phyloP scores from a whole-genome alignment of 2,329 filamentous ascomycete genomes.

The Paramyrothecium roridum region DNA sequence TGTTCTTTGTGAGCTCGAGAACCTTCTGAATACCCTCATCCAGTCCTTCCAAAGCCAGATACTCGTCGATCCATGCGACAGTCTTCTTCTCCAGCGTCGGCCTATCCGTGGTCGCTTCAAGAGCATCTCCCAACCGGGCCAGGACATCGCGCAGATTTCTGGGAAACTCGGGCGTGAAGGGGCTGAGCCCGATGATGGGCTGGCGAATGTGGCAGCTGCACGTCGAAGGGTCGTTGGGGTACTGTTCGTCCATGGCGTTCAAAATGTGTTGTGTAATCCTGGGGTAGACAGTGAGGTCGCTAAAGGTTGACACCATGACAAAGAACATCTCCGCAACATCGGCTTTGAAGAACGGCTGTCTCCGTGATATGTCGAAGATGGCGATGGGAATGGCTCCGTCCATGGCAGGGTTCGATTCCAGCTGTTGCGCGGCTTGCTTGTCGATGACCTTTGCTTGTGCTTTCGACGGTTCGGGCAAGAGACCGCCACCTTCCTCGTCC shows the following conservation, averaged over 20 bases:
- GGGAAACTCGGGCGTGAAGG: slow-evolving; percentile 68
- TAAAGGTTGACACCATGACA: slow-evolving; percentile 71
- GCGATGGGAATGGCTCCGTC: slow-evolving; percentile 92
- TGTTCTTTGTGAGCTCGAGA: slow-evolving; percentile 47
- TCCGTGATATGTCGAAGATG: slow-evolving; percentile 83
- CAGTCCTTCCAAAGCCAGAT: slow-evolving; percentile 45
- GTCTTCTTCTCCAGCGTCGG: slow-evolving; percentile 45
- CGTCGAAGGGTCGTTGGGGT: slow-evolving; percentile 59
- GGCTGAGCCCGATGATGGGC: slow-evolving; percentile 63
- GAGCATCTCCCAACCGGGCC: slow-evolving; percentile 51
- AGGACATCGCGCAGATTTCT: slow-evolving; percentile 65
- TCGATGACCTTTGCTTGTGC: slow-evolving; percentile 41
- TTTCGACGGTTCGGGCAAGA: slow-evolving; percentile 42
- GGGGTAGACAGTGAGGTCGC: slow-evolving; percentile 58
- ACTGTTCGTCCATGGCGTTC: slow-evolving; percentile 55
- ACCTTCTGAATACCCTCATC: slow-evolving; percentile 56
- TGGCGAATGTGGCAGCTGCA: slow-evolving; percentile 70
- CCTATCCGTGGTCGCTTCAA: slow-evolving; percentile 44
- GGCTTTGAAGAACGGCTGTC: slow-evolving; percentile 68
- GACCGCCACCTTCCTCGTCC: slow-evolving; percentile 35
- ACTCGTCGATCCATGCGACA: slow-evolving; percentile 50
- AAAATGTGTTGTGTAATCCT: slow-evolving; percentile 74
- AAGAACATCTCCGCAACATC: slow-evolving; percentile 75
- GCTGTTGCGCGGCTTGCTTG: slow-evolving; percentile 40
- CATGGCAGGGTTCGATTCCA: slow-evolving; percentile 77